Base-by-base conservation (phyloP, 2,329 filamentous ascomycete genomes). In the Geosmithia morbida region DNA sequence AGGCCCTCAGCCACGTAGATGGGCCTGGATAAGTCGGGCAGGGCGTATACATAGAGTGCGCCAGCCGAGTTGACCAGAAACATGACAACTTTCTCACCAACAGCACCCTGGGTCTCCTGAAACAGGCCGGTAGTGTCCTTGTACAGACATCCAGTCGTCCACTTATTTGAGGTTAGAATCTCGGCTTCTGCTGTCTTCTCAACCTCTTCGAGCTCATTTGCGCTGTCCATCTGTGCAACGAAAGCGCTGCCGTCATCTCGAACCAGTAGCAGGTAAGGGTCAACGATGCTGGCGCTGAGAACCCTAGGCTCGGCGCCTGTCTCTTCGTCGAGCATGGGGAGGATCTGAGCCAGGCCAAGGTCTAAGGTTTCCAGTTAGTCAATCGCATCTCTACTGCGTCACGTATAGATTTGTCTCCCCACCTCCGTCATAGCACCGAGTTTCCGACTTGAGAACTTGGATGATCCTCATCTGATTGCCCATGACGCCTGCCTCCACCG, bases 321-420 rank as follows among this genome's bases (percentile, higher is more conserved):
- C 53, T 92, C 86, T 56, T 95, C 92, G 56, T 97, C 92, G 51
- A 87, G 77, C 75, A 97, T 87, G 1, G 89, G 87, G 45, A 96
- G 75, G 48, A 98, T 97, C 58, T 97, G 90, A 43, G 83, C 82
- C 47, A 98, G 74, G 11, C 84, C 86, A 50, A 98, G 76, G 61
- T 94, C 87, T 87, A 57, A 8, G 7, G 0, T 16, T 8, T 49
- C 61, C 26, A 61, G 56, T 40, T 16, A 10, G 49, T 61, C 26
- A 61, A 55, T 40, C 41, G 50, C 41, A 29, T 7, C 42, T 30
- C 14, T n/a, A 43, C 47, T 54, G 8, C 40, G 22, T 14, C 33
- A n/a, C 17, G 16, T 43, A 8, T n/a, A 13, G 2, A 37, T 8
- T 18, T 46, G 39, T 13, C 16, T 43, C 71, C 81, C 73, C 64